Conservation (phyloP, 2,329 filamentous ascomycete species). For the Chalara sp. region DNA sequence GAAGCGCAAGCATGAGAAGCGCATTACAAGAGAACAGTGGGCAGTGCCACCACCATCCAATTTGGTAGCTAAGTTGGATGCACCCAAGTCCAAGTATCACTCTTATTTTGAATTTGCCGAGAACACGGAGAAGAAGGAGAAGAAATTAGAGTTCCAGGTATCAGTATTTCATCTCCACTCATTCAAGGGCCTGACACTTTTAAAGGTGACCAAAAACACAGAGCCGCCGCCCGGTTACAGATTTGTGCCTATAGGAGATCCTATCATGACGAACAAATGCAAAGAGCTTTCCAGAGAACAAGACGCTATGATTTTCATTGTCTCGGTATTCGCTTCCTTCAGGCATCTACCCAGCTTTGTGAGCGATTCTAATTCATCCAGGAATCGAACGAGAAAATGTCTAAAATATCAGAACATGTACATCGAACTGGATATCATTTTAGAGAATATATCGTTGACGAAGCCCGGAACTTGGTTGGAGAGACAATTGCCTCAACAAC, state of each 20-base stretch:
- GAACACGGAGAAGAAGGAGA: conserved; percentile 53
- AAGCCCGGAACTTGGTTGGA: conserved; percentile 35
- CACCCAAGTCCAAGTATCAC: conserved; percentile 42
- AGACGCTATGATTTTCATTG: conserved; percentile 59
- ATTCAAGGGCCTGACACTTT: conserved; percentile 5
- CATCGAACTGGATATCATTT: conserved; percentile 57
- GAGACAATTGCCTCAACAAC: conserved; percentile 22
- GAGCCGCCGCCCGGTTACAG: conserved; percentile 53
- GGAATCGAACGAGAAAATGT: conserved; percentile 21
- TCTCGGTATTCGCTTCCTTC: conserved; percentile 41
- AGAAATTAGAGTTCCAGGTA: conserved; percentile 58
- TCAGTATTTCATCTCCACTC: conserved; percentile 1
- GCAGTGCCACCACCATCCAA: conserved; percentile 21
- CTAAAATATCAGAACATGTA: conserved; percentile 37
- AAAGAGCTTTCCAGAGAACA: conserved; percentile 58
- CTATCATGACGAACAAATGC: conserved; percentile 51
- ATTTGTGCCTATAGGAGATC: conserved; percentile 57
- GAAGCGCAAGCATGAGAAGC: conserved; percentile 20
- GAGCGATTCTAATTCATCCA: not conserved
- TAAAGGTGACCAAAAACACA: conserved; percentile 44
- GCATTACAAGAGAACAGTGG: conserved; percentile 20
- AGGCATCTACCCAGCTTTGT: not conserved
- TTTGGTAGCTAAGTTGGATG: conserved; percentile 24
- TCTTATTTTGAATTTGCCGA: conserved; percentile 59
- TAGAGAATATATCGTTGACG: conserved; percentile 50